Conservation (phyloP, 352 stramenopile genomes). For the Globisporangium acanthophoron region DNA sequence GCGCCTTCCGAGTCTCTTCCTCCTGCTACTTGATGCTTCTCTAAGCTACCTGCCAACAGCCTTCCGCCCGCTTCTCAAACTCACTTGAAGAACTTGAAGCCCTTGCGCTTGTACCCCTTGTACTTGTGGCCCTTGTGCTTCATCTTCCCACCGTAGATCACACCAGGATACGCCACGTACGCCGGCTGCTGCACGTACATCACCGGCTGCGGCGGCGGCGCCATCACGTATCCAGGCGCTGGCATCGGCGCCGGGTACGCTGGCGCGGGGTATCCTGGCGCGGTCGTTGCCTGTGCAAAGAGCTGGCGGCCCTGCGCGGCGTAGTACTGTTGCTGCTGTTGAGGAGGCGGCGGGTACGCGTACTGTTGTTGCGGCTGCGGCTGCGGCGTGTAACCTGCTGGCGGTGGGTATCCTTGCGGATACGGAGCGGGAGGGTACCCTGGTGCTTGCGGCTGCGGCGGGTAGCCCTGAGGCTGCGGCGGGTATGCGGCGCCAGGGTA, state of each 20-base stretch:
- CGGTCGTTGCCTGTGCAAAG: slow-evolving; percentile 53
- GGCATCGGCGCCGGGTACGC: slow-evolving; percentile 13
- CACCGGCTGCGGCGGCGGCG: slow-evolving; percentile 9
- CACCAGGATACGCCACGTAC: slow-evolving; percentile 59
- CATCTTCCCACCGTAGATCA: slow-evolving; percentile 44
- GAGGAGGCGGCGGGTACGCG: slow-evolving; percentile 29
- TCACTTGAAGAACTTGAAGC: slow-evolving; percentile 54
- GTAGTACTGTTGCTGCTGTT: slow-evolving; percentile 50
- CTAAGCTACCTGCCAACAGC: neutral
- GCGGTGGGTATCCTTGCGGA: slow-evolving; percentile 20
- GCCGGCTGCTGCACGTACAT: slow-evolving; percentile 29
- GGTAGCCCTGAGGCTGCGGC: neutral
- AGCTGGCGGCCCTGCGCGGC: slow-evolving; percentile 59
- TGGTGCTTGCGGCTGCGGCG: neutral
- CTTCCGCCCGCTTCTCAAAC: slow-evolving; percentile 20
- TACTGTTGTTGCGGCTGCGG: slow-evolving; percentile 14
- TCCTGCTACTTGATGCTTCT: neutral
- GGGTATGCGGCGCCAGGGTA: slow-evolving; percentile 20
- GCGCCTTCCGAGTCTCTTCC: neutral
- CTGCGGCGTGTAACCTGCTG: slow-evolving; percentile 29
- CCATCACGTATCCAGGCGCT: slow-evolving; percentile 22
- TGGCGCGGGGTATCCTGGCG: slow-evolving; percentile 15
- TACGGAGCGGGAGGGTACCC: slow-evolving; percentile 1
- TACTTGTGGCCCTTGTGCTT: slow-evolving; percentile 58
- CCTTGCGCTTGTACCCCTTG: slow-evolving; percentile 49